These are phyloP conservation scores for Eimeria brunetti DNA, from an alignment of 169 alveolate genomes.

Conservation along the genomic window DNA sequence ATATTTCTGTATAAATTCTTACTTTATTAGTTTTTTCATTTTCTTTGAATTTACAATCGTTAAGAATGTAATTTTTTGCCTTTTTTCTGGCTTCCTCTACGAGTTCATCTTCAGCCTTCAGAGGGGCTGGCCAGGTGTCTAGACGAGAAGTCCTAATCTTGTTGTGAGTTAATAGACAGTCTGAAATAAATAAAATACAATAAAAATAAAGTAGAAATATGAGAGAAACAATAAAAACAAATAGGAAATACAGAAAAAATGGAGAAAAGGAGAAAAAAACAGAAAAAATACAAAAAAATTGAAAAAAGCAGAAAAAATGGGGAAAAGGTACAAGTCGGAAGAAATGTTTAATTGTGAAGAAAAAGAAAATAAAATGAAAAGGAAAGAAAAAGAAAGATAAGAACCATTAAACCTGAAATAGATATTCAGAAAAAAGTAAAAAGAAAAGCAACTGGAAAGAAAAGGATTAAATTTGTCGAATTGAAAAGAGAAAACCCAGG, in stretches of 20 bases:
- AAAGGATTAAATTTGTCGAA: too few relatives aligned
- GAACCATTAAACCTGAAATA: too few relatives aligned
- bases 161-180: slow-evolving; percentile 14
- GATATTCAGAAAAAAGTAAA: too few relatives aligned
- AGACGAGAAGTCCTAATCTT: not conserved
- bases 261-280: not conserved
- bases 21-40: not conserved
- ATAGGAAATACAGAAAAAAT: not conserved
- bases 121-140: not conserved
- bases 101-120: not conserved
- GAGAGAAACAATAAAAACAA: not conserved
- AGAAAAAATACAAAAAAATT: not conserved
- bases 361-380: too few relatives aligned
- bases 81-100: not conserved
- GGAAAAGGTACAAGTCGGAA: too few relatives aligned
- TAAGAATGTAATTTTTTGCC: not conserved
- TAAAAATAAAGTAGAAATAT: too few relatives aligned
- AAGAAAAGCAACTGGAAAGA: too few relatives aligned
- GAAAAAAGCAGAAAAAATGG: too few relatives aligned
- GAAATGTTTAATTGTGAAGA: too few relatives aligned
- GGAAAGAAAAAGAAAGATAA: too few relatives aligned
- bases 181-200: not conserved
- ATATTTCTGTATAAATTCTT: too few relatives aligned
- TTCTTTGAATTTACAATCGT: not conserved
- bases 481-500: too few relatives aligned